Evolutionary conservation across 2,329 filamentous ascomycete genomes (phyloP).

Genomic region (Apiospora sp.): DNA sequence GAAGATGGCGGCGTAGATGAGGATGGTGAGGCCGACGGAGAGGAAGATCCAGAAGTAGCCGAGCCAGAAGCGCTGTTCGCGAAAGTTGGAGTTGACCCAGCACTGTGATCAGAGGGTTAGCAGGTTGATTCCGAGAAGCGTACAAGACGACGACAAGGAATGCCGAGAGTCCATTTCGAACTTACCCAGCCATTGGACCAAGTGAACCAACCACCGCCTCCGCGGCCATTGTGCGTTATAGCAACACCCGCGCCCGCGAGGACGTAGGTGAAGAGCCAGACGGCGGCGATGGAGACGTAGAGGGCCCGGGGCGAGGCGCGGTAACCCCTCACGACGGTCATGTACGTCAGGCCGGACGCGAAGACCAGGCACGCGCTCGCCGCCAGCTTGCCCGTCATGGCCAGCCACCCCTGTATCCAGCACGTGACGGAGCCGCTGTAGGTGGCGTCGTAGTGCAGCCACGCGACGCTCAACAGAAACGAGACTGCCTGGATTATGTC

Average conservation of each 20-base stretch:
- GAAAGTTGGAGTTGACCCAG: constrained; percentile 21
- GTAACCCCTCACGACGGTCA: constrained; percentile 65
- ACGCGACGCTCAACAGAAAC: constrained; percentile 67
- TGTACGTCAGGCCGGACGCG: constrained; percentile 73
- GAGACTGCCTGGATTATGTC: constrained; percentile 70
- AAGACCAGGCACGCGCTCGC: constrained; percentile 72
- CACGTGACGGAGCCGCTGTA: constrained; percentile 61
- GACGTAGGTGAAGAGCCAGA: constrained; percentile 68
- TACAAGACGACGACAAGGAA: too few relatives aligned
- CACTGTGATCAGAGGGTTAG: constrained; percentile 26
- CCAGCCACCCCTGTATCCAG: constrained; percentile 71
- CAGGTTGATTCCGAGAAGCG: neutral
- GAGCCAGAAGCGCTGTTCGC: constrained; percentile 21
- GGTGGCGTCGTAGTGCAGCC: constrained; percentile 62
- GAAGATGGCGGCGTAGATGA: constrained; percentile 4
- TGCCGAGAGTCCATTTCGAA: constrained; percentile 9
- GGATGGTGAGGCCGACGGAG: constrained; percentile 17
- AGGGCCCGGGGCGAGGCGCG: constrained; percentile 59
- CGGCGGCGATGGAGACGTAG: constrained; percentile 52
- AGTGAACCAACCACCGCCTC: constrained; percentile 42
- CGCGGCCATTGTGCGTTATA: constrained; percentile 50
- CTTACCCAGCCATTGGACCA: constrained; percentile 21
- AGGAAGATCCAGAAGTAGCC: constrained; percentile 28
- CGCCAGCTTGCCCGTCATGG: constrained; percentile 71
- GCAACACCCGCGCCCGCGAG: constrained; percentile 61